Evolutionary conservation across 768 basidiomycete genomes (phyloP).

Genomic region (Leccinellum albellum): DNA sequence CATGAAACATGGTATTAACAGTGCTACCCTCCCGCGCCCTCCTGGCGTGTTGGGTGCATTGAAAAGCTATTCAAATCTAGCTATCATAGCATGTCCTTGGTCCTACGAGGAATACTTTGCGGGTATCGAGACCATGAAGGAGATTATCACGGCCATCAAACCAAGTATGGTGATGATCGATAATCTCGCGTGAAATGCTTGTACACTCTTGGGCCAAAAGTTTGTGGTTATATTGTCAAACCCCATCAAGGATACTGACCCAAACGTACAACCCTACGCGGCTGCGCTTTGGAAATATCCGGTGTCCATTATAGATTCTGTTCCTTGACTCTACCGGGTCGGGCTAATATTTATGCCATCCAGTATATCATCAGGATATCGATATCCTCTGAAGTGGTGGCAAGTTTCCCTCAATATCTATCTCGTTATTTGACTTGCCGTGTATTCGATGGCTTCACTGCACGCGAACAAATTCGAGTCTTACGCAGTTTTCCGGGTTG

Average conservation of each 20-base stretch:
- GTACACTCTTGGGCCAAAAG: conserved; percentile 5
- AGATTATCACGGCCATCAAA: conserved; percentile 3
- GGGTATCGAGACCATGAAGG: not conserved
- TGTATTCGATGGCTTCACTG: not conserved
- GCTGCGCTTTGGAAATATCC: conserved; percentile 10
- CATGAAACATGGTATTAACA: not conserved
- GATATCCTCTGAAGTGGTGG: conserved; percentile 16
- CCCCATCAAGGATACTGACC: not conserved
- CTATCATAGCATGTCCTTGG: not conserved
- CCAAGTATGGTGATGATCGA: conserved; percentile 6
- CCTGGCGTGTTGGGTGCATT: conserved; percentile 3
- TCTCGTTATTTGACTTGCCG: not conserved
- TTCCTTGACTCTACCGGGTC: not conserved
- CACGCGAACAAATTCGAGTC: not conserved
- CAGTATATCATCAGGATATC: conserved; percentile 10
- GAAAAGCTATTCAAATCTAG: not conserved
- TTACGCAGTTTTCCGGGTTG: conserved; percentile 5
- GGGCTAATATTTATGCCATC: not conserved
- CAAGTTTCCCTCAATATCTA: conserved; percentile 13
- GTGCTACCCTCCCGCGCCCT: not conserved
- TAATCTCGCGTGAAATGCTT: conserved; percentile 5
- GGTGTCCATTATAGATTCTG: not conserved
- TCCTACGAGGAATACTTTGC: conserved; percentile 3
- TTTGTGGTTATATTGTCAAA: conserved; percentile 2
- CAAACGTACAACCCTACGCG: not conserved